These are phyloP conservation scores for Scortechinia acanthostroma DNA, from an alignment of 2,329 filamentous ascomycete genomes.

Conservation along the genomic window DNA sequence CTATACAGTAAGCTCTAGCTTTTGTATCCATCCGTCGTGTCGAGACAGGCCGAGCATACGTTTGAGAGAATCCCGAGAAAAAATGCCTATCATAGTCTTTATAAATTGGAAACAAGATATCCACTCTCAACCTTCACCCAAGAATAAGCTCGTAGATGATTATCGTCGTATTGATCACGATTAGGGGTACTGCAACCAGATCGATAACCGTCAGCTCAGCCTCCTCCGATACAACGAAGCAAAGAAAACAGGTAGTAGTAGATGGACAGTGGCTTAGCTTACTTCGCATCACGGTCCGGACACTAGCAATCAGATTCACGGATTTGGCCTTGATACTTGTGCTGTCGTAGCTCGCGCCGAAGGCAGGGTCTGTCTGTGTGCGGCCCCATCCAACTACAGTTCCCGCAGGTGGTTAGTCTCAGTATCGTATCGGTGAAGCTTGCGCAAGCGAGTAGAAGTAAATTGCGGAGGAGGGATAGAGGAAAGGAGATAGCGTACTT, in stretches of 20 bases:
- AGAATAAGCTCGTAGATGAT: constrained; percentile 76
- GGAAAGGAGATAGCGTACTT: constrained; percentile 40
- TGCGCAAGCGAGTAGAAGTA: background rate
- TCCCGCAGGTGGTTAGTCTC: background rate
- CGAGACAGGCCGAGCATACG: too few relatives aligned
- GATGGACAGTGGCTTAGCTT: constrained; percentile 19
- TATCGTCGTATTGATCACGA: constrained; percentile 74
- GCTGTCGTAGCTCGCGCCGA: constrained; percentile 61
- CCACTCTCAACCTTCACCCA: too few relatives aligned
- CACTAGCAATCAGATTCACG: constrained; percentile 82
- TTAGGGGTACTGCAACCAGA: constrained; percentile 73
- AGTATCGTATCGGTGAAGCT: background rate
- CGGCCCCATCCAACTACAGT: constrained; percentile 50
- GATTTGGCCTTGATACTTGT: constrained; percentile 79
- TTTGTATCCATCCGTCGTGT: too few relatives aligned
- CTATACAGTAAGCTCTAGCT: too few relatives aligned
- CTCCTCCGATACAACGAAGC: too few relatives aligned
- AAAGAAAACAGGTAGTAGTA: background rate
- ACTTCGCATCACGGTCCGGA: constrained; percentile 91
- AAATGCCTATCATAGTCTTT: too few relatives aligned
- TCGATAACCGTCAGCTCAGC: too few relatives aligned
- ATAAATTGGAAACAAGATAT: too few relatives aligned
- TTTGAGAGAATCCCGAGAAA: too few relatives aligned
- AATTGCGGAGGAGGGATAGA: too few relatives aligned
- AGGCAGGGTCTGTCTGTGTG: constrained; percentile 54